Base-by-base conservation (phyloP, 192 early-diverging fungal species). In the Entomortierella chlamydospora region DNA sequence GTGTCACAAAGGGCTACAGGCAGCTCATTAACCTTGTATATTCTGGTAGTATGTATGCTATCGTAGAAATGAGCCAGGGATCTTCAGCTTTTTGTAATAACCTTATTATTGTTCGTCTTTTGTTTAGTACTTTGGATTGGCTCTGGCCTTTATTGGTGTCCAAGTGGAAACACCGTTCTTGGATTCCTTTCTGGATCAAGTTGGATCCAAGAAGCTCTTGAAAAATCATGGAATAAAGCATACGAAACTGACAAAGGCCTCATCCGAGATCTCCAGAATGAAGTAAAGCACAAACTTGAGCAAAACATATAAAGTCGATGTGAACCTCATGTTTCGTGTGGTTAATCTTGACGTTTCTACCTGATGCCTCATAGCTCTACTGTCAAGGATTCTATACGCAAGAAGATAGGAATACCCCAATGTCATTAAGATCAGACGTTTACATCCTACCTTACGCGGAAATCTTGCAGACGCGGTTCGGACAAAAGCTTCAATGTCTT, bases 21-120 rank as follows among this genome's bases (percentile, higher is more conserved):
- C 61, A 61, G 0, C 56, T 79, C n/a, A 79, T 79, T 68, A 70
- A 70, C 23, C 29, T 70, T 31, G 76, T 79, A 70, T 37, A 10
- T 51, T 63, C 15, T 33, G 30, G 4, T 22, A 22, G 1, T 1
- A 2, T 20, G 2, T 30, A 9, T 53, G 17, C 37, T 42, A 7
- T n/a, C 31, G 9, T 20, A 43, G n/a, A 37, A 34, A 23, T 23
- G 7, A 17, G 22, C 13, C 0, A 57, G n/a, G 12, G 47, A 43
- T 8, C 23, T 45, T 37, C 10, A 28, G 3, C 52, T 54, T 3
- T 25, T 8, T 28, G 22, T 3, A 23, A 5, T 26, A 26, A 54
- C 2, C 4, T 47, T 26, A 11, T n/a, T n/a, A 4, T 31, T 43
- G 25, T 41, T 13, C 20, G 18, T 30, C 8, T 30, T 20, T 45